Percentiles rank a stretch among this genome's conserved stretches.
phyloP scores from a whole-genome alignment of 306 rosid genomes.

The Fagus sylvatica region DNA sequence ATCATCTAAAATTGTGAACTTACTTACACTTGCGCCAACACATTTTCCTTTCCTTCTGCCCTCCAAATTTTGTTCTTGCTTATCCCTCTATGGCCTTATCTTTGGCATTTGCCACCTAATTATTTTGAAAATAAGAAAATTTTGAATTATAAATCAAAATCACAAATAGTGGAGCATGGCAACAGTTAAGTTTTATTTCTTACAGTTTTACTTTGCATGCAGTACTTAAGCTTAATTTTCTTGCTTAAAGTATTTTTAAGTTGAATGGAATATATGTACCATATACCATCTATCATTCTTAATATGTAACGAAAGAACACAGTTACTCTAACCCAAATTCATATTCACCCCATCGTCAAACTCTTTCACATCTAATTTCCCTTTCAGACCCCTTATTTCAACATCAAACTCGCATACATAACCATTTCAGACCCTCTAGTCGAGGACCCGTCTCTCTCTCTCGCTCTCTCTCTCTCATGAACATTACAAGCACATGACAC shows the following conservation, averaged over 20 bases:
- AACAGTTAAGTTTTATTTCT: too few species aligned
- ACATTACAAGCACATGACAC: slow-evolving; percentile 22
- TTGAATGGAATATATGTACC: slow-evolving; percentile 26
- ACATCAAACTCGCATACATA: slow-evolving; percentile 47
- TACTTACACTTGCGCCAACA: neutral
- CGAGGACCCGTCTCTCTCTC: slow-evolving; percentile 18
- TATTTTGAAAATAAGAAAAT: too few species aligned
- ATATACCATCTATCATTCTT: slow-evolving; percentile 30
- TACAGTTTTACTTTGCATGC: too few species aligned
- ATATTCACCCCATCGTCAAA: slow-evolving; percentile 63
- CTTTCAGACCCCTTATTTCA: slow-evolving; percentile 38
- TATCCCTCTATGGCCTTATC: too few species aligned
- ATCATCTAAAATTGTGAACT: neutral
- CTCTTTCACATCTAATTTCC: slow-evolving; percentile 49
- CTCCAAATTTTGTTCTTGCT: neutral
- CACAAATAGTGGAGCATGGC: too few species aligned
- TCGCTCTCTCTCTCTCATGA: slow-evolving; percentile 28
- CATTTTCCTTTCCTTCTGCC: neutral
- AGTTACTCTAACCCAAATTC: slow-evolving; percentile 50
- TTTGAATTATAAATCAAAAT: too few species aligned
- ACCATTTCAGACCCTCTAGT: slow-evolving; percentile 35
- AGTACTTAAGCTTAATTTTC: too few species aligned
- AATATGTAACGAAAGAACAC: slow-evolving; percentile 56
- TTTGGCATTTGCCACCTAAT: too few species aligned
- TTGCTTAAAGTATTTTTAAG: neutral